A percentile compares a stretch with the other conserved stretches of the same genome.
Evolutionary conservation across 345 rosid genomes (phyloP).

Genomic region (Camelina laxa): DNA sequence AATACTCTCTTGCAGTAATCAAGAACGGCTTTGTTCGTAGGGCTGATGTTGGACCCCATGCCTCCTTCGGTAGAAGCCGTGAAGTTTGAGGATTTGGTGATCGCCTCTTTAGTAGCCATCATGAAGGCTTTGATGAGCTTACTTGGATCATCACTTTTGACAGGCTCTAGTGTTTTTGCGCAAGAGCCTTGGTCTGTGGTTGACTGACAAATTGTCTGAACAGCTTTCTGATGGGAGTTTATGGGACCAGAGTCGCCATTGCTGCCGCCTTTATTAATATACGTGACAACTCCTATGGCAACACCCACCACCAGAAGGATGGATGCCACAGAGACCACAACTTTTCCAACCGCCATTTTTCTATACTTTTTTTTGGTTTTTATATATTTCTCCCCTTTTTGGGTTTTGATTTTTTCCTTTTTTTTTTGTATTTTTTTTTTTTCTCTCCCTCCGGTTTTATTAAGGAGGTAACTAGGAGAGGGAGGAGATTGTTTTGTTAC

Average conservation of each 20-base stretch:
- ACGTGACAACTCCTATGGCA: slow-evolving; percentile 47
- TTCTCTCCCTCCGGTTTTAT: slow-evolving; percentile 46
- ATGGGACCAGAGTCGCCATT: neutral
- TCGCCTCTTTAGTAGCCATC: slow-evolving; percentile 46
- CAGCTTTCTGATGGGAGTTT: slow-evolving; percentile 47
- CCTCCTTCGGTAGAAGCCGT: slow-evolving; percentile 46
- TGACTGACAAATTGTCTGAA: slow-evolving; percentile 49
- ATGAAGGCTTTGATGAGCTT: slow-evolving; percentile 51
- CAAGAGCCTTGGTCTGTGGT: slow-evolving; percentile 60
- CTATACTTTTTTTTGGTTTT: neutral
- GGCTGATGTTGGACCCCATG: slow-evolving; percentile 24
- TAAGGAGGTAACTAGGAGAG: slow-evolving; percentile 38
- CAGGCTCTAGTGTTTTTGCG: slow-evolving; percentile 50
- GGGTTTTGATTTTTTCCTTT: neutral
- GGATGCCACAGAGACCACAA: slow-evolving; percentile 49
- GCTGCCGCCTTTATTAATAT: neutral
- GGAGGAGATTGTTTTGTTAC: slow-evolving; percentile 26
- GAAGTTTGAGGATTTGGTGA: slow-evolving; percentile 48
- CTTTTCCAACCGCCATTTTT: slow-evolving; percentile 45
- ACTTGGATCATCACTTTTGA: slow-evolving; percentile 55
- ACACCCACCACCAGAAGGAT: slow-evolving; percentile 55
- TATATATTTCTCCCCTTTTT: slow-evolving; percentile 12
- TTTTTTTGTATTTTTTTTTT: slow-evolving; percentile 1
- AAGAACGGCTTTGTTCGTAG: slow-evolving; percentile 41
- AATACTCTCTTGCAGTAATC: slow-evolving; percentile 46